Conservation (phyloP, 169 alveolate species). For the Eimeria sp. region DNA sequence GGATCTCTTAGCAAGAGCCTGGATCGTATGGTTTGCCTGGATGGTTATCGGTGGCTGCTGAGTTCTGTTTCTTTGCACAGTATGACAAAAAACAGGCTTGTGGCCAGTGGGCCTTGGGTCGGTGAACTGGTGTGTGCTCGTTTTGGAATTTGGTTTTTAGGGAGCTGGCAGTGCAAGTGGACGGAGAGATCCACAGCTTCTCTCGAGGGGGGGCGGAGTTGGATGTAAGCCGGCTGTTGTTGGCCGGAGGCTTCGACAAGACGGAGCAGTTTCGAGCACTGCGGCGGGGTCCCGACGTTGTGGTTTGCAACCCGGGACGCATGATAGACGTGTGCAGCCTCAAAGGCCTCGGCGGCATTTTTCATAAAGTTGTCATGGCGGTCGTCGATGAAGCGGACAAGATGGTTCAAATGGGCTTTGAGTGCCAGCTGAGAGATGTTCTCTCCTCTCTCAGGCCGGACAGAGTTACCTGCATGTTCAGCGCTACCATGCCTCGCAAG, state of each 20-base stretch:
- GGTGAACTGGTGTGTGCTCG: neutral
- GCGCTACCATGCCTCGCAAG: conserved; percentile 80
- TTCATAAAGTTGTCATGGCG: conserved; percentile 71
- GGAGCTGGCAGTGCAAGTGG: conserved; percentile 83
- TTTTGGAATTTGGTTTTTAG: conserved; percentile 21
- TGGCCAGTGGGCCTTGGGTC: neutral
- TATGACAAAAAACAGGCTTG: neutral
- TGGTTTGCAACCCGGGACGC: conserved; percentile 79
- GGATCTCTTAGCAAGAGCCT: neutral
- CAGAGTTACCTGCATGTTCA: conserved; percentile 78
- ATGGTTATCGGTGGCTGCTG: too few relatives aligned
- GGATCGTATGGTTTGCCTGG: neutral
- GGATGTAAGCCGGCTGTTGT: conserved; percentile 68
- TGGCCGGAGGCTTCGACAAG: conserved; percentile 83
- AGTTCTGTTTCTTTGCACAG: neutral
- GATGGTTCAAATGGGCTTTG: conserved; percentile 83
- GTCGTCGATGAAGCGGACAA: conserved; percentile 84
- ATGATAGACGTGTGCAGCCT: conserved; percentile 78
- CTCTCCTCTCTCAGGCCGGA: conserved; percentile 68
- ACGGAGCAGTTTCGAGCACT: conserved; percentile 79
- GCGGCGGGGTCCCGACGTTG: conserved; percentile 78
- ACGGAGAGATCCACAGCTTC: conserved; percentile 80
- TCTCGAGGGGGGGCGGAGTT: conserved; percentile 68
- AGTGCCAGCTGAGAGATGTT: conserved; percentile 65
- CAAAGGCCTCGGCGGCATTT: conserved; percentile 71